Percentiles rank a stretch among this genome's conserved stretches.
phyloP scores from a whole-genome alignment of 192 early-diverging fungal species.

The Chytriomyces confervae region DNA sequence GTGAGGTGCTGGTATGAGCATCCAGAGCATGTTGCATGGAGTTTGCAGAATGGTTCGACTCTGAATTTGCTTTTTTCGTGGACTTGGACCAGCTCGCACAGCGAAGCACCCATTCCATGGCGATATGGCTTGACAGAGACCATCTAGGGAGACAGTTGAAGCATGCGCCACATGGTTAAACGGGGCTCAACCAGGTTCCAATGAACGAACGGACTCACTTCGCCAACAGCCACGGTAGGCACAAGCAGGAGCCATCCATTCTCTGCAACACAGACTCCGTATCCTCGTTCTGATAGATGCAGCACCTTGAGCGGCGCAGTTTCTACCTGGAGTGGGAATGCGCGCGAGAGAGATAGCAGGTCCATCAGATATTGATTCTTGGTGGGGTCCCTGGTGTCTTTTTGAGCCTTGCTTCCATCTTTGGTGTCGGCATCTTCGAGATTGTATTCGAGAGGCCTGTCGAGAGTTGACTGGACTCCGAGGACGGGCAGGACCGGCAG shows the following conservation, averaged over 20 bases:
- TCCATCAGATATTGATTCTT: too few species aligned
- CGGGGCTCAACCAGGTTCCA: too few species aligned
- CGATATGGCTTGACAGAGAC: slow-evolving; percentile 17
- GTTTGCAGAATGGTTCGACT: slow-evolving; percentile 61
- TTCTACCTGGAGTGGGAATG: background rate
- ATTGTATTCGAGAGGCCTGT: too few species aligned
- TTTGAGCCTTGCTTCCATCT: too few species aligned
- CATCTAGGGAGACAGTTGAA: slow-evolving; percentile 3
- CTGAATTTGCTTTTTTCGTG: slow-evolving; percentile 5
- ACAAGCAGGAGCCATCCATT: slow-evolving; percentile 38
- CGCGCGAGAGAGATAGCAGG: too few species aligned
- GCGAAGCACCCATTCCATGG: slow-evolving; percentile 23
- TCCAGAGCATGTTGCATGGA: slow-evolving; percentile 65
- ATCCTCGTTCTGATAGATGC: slow-evolving; percentile 11
- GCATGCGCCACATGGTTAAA: background rate
- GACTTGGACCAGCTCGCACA: slow-evolving; percentile 41
- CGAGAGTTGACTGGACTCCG: too few species aligned
- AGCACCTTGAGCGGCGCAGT: slow-evolving; percentile 6
- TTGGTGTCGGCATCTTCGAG: too few species aligned
- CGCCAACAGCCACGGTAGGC: slow-evolving; percentile 32
- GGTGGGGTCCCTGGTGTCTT: too few species aligned
- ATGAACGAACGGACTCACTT: background rate
- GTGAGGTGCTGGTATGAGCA: slow-evolving; percentile 69
- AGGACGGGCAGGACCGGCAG: too few species aligned
- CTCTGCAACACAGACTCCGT: slow-evolving; percentile 31